phyloP scores from a whole-genome alignment of 768 basidiomycete genomes.

The Suillus hirtellus region DNA sequence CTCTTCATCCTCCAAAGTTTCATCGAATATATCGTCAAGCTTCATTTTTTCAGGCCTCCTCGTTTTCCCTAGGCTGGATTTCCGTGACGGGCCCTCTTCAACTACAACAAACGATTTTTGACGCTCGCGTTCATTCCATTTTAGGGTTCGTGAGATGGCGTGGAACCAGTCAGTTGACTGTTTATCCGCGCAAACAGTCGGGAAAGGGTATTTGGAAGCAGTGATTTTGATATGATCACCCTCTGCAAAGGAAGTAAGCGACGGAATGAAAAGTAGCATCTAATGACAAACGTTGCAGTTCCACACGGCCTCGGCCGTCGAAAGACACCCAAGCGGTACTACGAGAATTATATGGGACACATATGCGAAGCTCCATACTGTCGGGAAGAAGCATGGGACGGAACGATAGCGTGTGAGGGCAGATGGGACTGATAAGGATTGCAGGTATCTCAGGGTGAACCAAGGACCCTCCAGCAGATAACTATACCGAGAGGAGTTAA shows the following conservation, averaged over 20 bases:
- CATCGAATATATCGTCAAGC: constrained; percentile 31
- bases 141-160: constrained; percentile 91
- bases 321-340: constrained; percentile 99
- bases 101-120: constrained; percentile 99
- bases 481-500: constrained; percentile 33
- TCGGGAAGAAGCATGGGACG: constrained; percentile 98
- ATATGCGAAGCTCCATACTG: constrained; percentile 96
- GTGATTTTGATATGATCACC: constrained; percentile 99
- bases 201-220: constrained; percentile 96
- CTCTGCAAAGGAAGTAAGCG: constrained; percentile 52
- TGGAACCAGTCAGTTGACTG: constrained; percentile 99
- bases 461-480: constrained; percentile 96
- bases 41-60: constrained; percentile 11
- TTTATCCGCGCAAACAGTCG: constrained; percentile 96
- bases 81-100: constrained; percentile 73
- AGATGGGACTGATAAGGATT: constrained; percentile 94
- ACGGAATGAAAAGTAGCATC: neutral
- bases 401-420: constrained; percentile 98
- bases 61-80: constrained; percentile 27
- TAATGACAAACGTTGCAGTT: constrained; percentile 79
- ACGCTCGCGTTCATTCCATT: constrained; percentile 98
- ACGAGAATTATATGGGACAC: constrained; percentile 98
- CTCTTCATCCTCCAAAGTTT: constrained; percentile 46
- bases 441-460: constrained; percentile 98
- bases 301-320: constrained; percentile 94